Evolutionary conservation across 176 grass and related monocot species (phyloP).

Genomic region (Elaeis guineensis): DNA sequence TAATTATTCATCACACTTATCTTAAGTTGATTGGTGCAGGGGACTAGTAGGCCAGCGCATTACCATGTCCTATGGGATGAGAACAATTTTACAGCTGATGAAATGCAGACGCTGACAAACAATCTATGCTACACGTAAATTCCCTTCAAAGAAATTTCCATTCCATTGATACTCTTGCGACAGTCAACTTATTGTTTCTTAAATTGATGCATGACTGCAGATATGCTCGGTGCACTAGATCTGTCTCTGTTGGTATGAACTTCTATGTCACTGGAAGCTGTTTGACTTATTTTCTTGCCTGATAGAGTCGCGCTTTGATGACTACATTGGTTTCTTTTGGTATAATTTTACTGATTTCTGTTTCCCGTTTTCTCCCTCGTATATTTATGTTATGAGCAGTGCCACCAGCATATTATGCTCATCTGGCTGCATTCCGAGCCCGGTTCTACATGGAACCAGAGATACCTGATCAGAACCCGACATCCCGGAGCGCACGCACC

Average conservation of each 20-base stretch:
- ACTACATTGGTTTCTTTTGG: background rate
- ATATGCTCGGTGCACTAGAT: slow-evolving; percentile 65
- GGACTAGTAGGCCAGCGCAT: slow-evolving; percentile 58
- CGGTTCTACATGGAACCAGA: slow-evolving; percentile 69
- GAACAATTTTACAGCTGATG: slow-evolving; percentile 59
- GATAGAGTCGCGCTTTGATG: background rate
- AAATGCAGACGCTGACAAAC: slow-evolving; percentile 52
- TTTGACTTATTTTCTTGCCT: no score
- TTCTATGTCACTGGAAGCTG: background rate
- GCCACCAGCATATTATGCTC: slow-evolving; percentile 68
- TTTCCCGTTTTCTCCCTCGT: background rate
- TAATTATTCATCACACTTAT: background rate
- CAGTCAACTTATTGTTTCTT: background rate
- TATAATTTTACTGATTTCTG: background rate
- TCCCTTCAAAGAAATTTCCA: background rate
- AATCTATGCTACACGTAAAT: slow-evolving; percentile 70
- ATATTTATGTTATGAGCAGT: slow-evolving; percentile 11
- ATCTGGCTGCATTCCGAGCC: slow-evolving; percentile 61
- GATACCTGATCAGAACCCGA: slow-evolving; percentile 42
- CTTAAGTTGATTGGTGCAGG: slow-evolving; percentile 18
- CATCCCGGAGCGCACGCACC: slow-evolving; percentile 34
- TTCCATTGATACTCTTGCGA: no score
- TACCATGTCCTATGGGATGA: slow-evolving; percentile 78
- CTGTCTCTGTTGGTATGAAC: slow-evolving; percentile 62
- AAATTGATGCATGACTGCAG: slow-evolving; percentile 17